These are phyloP conservation scores for Chlorella variabilis DNA, from an alignment of 163 green algal genomes.

Conservation along the genomic window DNA sequence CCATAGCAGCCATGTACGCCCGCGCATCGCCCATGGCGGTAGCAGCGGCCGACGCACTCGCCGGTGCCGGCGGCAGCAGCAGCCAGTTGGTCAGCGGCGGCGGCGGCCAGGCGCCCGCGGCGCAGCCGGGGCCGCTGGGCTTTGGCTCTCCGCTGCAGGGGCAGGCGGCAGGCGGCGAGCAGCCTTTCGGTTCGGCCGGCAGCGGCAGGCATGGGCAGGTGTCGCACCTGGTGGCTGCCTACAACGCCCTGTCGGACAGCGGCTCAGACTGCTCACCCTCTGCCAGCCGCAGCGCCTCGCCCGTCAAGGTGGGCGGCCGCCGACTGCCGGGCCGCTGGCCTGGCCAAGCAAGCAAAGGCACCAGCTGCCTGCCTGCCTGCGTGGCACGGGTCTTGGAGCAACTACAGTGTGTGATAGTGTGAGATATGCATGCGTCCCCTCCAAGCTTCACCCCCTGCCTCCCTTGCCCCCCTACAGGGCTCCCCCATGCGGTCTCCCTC, in stretches of 20 bases:
- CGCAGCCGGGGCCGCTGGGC: background rate
- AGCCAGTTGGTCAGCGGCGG: background rate
- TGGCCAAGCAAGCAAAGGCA: background rate
- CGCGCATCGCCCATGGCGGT: background rate
- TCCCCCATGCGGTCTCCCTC: slow-evolving; percentile 6
- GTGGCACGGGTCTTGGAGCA: too few relatives aligned
- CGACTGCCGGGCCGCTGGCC: too few relatives aligned
- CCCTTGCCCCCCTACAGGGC: too few relatives aligned
- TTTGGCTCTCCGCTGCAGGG: slow-evolving; percentile 21
- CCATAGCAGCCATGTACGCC: slow-evolving; percentile 28
- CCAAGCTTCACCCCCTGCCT: too few relatives aligned
- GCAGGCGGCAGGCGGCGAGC: too few relatives aligned
- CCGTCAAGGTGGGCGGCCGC: slow-evolving; percentile 23
- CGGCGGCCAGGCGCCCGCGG: background rate
- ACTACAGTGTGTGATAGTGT: too few relatives aligned
- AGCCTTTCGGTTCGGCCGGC: background rate
- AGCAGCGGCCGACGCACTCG: background rate
- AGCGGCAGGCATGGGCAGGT: slow-evolving; percentile 11
- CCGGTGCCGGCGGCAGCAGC: background rate
- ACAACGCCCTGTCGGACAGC: slow-evolving; percentile 30
- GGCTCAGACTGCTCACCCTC: slow-evolving; percentile 30
- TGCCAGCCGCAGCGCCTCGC: slow-evolving; percentile 8
- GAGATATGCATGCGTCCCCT: too few relatives aligned
- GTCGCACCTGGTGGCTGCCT: slow-evolving; percentile 3
- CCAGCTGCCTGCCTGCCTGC: background rate